Conservation (phyloP, 2,329 filamentous ascomycete genomes). For the Pseudocercospora pini-densiflorae region DNA sequence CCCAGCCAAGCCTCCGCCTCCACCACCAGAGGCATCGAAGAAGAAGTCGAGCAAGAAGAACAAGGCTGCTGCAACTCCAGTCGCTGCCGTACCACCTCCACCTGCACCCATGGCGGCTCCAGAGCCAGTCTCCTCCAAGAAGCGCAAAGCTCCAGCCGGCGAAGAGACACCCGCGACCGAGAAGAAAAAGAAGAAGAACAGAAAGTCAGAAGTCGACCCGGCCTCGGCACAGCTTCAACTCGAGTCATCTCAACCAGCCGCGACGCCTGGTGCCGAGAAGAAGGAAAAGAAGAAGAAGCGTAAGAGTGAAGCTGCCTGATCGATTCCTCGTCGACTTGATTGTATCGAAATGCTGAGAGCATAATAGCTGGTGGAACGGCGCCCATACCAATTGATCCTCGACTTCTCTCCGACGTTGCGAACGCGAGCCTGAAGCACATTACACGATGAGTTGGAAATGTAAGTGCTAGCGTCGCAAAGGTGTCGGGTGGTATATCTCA, state of each 20-base stretch:
- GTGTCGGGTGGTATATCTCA: not conserved
- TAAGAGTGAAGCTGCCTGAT: slow-evolving; percentile 35
- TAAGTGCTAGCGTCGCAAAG: not conserved
- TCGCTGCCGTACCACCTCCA: slow-evolving; percentile 27
- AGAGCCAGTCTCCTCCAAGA: slow-evolving; percentile 28
- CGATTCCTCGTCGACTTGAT: not conserved
- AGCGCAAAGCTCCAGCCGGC: slow-evolving; percentile 36
- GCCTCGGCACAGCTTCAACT: slow-evolving; percentile 20
- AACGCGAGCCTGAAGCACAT: not conserved
- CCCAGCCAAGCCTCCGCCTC: slow-evolving; percentile 38
- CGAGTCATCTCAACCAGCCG: slow-evolving; percentile 22
- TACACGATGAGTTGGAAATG: not conserved
- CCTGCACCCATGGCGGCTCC: slow-evolving; percentile 26
- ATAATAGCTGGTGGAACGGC: not conserved
- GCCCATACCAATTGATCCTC: not conserved
- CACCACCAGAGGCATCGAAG: slow-evolving; percentile 37
- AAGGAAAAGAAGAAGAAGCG: slow-evolving; percentile 41
- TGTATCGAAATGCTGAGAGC: not conserved
- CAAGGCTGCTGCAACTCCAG: slow-evolving; percentile 34
- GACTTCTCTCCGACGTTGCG: not conserved
- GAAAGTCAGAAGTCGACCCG: slow-evolving; percentile 32
- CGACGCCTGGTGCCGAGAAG: slow-evolving; percentile 30
- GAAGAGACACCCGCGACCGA: slow-evolving; percentile 27
- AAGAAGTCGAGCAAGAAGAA: slow-evolving; percentile 41
- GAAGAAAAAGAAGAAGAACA: slow-evolving; percentile 41